These are phyloP conservation scores for Aspergillus ostianus DNA, from an alignment of 495 filamentous ascomycete genomes.

Conservation along the genomic window DNA sequence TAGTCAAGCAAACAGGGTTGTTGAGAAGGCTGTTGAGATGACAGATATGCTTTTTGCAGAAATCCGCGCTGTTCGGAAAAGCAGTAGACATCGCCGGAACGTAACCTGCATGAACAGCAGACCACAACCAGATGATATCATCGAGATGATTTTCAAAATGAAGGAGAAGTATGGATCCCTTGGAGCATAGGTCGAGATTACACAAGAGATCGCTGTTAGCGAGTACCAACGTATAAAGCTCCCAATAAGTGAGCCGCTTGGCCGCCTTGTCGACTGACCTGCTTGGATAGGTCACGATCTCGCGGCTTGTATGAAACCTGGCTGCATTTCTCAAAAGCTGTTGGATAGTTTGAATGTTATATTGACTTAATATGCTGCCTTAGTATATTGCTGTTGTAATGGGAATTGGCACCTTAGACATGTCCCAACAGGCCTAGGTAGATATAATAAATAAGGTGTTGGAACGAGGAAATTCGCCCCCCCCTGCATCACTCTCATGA, in stretches of 20 bases:
- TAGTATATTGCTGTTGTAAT: too few relatives aligned
- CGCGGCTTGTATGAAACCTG: too few relatives aligned
- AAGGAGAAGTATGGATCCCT: not conserved
- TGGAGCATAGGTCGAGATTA: not conserved
- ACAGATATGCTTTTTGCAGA: slow-evolving; percentile 22
- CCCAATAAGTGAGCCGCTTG: not conserved
- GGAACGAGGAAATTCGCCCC: too few relatives aligned
- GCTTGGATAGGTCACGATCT: too few relatives aligned
- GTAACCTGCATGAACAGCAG: slow-evolving; percentile 31
- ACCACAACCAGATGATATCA: slow-evolving; percentile 45
- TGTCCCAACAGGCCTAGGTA: too few relatives aligned
- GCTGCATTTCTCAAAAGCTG: too few relatives aligned
- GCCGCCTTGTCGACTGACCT: too few relatives aligned
- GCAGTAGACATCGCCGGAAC: slow-evolving; percentile 42
- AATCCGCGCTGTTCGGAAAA: slow-evolving; percentile 26
- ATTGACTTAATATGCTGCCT: too few relatives aligned
- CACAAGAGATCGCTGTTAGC: not conserved
- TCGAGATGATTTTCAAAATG: slow-evolving; percentile 41
- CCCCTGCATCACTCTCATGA: too few relatives aligned
- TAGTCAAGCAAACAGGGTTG: slow-evolving; percentile 20
- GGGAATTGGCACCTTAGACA: too few relatives aligned
- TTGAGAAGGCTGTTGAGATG: slow-evolving; percentile 15
- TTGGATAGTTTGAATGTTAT: too few relatives aligned
- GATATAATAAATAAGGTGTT: too few relatives aligned
- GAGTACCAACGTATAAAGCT: not conserved